Evolutionary conservation across 2,329 filamentous ascomycete genomes (phyloP).

Genomic region (Diaporthe caulivora): DNA sequence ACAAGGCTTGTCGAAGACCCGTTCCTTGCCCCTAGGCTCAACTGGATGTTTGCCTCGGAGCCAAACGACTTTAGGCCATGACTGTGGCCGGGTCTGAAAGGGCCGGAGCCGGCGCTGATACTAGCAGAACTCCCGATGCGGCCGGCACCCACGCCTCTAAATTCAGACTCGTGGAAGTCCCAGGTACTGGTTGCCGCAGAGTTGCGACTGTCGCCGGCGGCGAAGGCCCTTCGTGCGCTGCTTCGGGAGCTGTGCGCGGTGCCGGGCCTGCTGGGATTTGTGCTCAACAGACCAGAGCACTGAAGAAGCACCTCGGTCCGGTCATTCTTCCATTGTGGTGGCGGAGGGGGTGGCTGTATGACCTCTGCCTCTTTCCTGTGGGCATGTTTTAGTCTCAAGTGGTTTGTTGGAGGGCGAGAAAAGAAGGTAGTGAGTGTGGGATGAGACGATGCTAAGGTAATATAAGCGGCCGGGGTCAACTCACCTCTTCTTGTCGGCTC

Average conservation of each 20-base stretch:
- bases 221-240: slow-evolving; percentile 40
- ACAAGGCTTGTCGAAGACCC: slow-evolving; percentile 52
- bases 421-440: background rate
- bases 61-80: slow-evolving; percentile 49
- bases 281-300: slow-evolving; percentile 19
- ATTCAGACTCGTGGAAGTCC: slow-evolving; percentile 40
- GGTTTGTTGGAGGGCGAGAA: background rate
- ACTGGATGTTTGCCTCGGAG: slow-evolving; percentile 56
- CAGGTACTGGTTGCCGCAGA: slow-evolving; percentile 17
- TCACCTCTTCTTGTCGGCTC: slow-evolving; percentile 69
- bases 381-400: slow-evolving; percentile 20
- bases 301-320: slow-evolving; percentile 39
- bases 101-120: slow-evolving; percentile 20
- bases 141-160: slow-evolving; percentile 17
- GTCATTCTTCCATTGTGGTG: slow-evolving; percentile 36
- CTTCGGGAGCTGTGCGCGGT: slow-evolving; percentile 27
- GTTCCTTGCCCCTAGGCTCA: slow-evolving; percentile 53
- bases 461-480: slow-evolving; percentile 44
- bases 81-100: slow-evolving; percentile 29
- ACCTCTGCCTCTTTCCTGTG: slow-evolving; percentile 31
- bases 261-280: slow-evolving; percentile 20
- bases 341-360: slow-evolving; percentile 6
- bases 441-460: background rate
- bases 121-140: slow-evolving; percentile 17
- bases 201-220: slow-evolving; percentile 1